Conservation (phyloP, 1,139 yeast species). For the Blastobotrys arbuscula region DNA sequence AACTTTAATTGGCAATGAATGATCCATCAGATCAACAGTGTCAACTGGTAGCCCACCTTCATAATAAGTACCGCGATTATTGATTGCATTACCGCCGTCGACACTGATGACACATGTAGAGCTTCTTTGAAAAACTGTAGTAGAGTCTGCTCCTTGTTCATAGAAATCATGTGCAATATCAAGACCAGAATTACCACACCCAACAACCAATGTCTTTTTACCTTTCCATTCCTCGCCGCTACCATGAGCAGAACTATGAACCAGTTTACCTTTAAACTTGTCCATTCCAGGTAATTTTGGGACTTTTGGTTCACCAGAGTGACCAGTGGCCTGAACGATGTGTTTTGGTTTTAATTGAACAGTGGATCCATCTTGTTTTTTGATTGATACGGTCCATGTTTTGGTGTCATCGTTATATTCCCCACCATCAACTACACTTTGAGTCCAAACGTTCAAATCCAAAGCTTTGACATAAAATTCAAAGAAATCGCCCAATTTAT, state of each 20-base stretch:
- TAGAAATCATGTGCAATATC: slow-evolving; percentile 43
- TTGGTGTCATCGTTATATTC: slow-evolving; percentile 30
- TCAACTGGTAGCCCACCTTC: slow-evolving; percentile 19
- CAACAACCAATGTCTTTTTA: slow-evolving; percentile 40
- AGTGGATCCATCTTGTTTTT: slow-evolving; percentile 15
- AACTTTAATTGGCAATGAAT: slow-evolving; percentile 31
- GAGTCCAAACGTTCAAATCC: slow-evolving; percentile 39
- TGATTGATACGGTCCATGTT: slow-evolving; percentile 35
- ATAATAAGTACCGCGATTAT: slow-evolving; percentile 35
- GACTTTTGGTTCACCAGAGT: slow-evolving; percentile 38
- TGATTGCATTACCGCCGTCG: slow-evolving; percentile 27
- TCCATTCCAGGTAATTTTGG: slow-evolving; percentile 35
- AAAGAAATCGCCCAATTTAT: slow-evolving; percentile 41
- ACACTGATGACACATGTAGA: slow-evolving; percentile 40
- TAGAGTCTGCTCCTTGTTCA: slow-evolving; percentile 38
- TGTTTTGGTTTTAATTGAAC: slow-evolving; percentile 29
- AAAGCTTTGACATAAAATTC: slow-evolving; percentile 38
- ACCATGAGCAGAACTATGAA: slow-evolving; percentile 36
- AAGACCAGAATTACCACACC: slow-evolving; percentile 43
- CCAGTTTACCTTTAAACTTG: slow-evolving; percentile 37
- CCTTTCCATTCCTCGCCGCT: slow-evolving; percentile 31
- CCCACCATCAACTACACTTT: slow-evolving; percentile 28
- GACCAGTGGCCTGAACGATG: slow-evolving; percentile 42
- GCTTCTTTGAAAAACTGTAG: slow-evolving; percentile 42
- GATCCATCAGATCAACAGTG: slow-evolving; percentile 4